phyloP scores from a whole-genome alignment of 805 yeast genomes.

The Pichia cephalocereana region DNA sequence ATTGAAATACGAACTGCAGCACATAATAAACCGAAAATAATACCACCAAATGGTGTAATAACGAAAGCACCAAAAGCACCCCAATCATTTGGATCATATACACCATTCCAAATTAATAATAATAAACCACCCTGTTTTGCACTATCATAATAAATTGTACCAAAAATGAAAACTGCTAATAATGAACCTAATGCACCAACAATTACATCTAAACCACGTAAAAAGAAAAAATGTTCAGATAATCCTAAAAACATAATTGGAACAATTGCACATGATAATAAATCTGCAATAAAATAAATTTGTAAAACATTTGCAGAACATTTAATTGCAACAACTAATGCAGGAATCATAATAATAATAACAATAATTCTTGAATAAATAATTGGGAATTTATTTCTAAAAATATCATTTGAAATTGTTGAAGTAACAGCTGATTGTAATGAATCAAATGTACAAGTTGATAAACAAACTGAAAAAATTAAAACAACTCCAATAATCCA shows the following conservation, averaged over 20 bases:
- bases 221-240: conserved; percentile 53
- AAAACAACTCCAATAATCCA: conserved; percentile 84
- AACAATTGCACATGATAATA: conserved; percentile 77
- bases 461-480: conserved; percentile 61
- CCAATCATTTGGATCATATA: conserved; percentile 76
- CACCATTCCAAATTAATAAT: conserved; percentile 68
- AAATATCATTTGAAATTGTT: conserved; percentile 79
- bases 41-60: conserved; percentile 77
- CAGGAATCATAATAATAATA: conserved; percentile 73
- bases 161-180: conserved; percentile 71
- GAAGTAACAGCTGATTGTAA: conserved; percentile 84
- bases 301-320: conserved; percentile 77
- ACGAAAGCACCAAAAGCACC: conserved; percentile 93
- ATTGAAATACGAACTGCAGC: conserved; percentile 39
- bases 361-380: conserved; percentile 64
- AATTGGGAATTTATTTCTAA: conserved; percentile 68
- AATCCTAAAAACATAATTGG: conserved; percentile 80
- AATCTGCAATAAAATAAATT: conserved; percentile 84
- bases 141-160: conserved; percentile 64
- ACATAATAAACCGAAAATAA: conserved; percentile 45
- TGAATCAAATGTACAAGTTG: conserved; percentile 86
- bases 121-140: conserved; percentile 74
- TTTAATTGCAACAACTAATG: conserved; percentile 72
- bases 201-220: conserved; percentile 74
- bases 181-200: conserved; percentile 80